These are phyloP conservation scores for Cyclocybe cylindracea DNA, from an alignment of 768 basidiomycete genomes.

Conservation along the genomic window DNA sequence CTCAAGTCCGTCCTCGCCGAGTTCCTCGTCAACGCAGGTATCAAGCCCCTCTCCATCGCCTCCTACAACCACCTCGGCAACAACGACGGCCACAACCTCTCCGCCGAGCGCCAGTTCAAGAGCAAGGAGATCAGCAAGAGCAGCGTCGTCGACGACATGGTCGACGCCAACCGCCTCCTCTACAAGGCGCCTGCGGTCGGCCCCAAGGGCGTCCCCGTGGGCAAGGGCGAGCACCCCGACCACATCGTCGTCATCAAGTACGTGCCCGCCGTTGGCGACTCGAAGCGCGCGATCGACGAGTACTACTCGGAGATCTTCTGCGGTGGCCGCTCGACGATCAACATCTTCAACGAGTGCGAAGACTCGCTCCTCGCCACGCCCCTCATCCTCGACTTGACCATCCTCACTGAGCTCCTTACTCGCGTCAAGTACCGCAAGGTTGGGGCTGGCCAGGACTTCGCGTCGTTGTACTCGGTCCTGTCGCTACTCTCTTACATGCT, in stretches of 20 bases:
- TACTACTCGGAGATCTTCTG: constrained; percentile 99
- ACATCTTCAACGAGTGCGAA: constrained; percentile 98
- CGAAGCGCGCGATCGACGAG: constrained; percentile 99
- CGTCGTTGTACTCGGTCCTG: constrained; percentile 86
- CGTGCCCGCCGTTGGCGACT: constrained; percentile 94
- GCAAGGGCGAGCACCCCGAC: constrained; percentile 96
- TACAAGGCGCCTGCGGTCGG: constrained; percentile 78
- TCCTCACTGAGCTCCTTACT: constrained; percentile 92
- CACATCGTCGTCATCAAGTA: constrained; percentile 98
- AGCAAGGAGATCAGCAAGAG: constrained; percentile 99
- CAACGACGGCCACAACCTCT: constrained; percentile 94
- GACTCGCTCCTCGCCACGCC: constrained; percentile 96
- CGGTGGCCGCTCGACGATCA: constrained; percentile 91
- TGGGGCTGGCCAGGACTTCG: constrained; percentile 59
- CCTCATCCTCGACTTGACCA: constrained; percentile 90
- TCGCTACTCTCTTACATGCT: constrained; percentile 96
- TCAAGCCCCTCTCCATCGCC: constrained; percentile 96
- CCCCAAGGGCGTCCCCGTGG: constrained; percentile 46
- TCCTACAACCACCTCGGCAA: constrained; percentile 99
- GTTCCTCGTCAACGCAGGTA: constrained; percentile 98
- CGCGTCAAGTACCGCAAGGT: constrained; percentile 85
- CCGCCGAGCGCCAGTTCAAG: constrained; percentile 90
- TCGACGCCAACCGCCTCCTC: constrained; percentile 83
- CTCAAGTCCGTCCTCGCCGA: constrained; percentile 97
- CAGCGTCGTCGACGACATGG: constrained; percentile 98